Percentiles rank a stretch among this genome's conserved stretches.
Evolutionary conservation across 768 basidiomycete genomes (phyloP).

Genomic region (Serendipita sp.): DNA sequence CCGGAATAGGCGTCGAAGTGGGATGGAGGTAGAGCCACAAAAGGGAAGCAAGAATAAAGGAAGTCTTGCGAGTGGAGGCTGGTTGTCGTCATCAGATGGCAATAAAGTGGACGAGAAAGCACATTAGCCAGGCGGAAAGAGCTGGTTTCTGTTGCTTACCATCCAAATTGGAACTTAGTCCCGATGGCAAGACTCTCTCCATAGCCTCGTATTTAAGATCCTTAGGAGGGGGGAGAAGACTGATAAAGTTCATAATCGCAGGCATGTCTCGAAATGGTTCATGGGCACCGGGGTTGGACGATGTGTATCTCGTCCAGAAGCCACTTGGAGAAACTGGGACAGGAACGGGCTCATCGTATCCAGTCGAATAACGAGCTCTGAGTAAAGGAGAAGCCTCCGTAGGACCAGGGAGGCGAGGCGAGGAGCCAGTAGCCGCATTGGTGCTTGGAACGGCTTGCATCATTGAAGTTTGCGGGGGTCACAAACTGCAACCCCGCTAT

Average conservation of each 20-base stretch:
- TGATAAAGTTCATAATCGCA: constrained; percentile 1
- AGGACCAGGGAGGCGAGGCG: background rate
- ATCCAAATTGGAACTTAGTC: background rate
- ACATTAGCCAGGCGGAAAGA: background rate
- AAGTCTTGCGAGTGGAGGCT: background rate
- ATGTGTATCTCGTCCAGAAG: background rate
- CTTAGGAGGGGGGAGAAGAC: background rate
- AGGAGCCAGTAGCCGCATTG: background rate
- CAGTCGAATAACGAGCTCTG: constrained; percentile 2
- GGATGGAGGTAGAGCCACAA: constrained; percentile 3
- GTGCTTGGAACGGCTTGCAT: background rate
- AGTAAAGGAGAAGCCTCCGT: background rate
- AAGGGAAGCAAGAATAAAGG: background rate
- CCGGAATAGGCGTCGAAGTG: background rate
- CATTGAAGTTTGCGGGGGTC: background rate
- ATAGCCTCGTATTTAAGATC: background rate
- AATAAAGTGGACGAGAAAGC: background rate
- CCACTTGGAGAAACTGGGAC: background rate
- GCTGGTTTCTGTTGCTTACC: background rate
- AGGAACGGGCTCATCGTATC: background rate
- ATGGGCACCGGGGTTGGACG: background rate
- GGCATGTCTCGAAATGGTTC: background rate
- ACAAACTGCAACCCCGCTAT: background rate
- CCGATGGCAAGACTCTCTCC: background rate
- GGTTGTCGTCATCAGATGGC: background rate